Base-by-base conservation (phyloP, 225 moss, liverwort and hornwort genomes). In the Sphagnum contortum region DNA sequence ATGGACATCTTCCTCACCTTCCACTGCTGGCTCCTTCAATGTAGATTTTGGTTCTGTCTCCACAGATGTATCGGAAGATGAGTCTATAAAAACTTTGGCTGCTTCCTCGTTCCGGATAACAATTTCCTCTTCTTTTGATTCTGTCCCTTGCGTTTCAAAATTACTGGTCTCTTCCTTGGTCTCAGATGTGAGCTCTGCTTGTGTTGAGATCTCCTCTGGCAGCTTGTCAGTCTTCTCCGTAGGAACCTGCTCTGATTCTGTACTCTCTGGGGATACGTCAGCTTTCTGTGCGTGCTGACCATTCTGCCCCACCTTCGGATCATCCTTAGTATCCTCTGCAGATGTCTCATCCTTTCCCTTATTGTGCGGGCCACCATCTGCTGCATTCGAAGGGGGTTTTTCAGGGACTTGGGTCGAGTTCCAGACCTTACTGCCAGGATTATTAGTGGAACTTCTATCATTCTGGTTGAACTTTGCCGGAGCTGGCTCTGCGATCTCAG, bases 111-210 rank as follows among this genome's bases (percentile, higher is more conserved):
- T 70, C 69, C 71, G 69, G 14, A 77, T 73, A 12, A 62, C 63
- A 47, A 71, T 70, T 67, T 76, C 78, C 60, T 89, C 89, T 73
- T 91, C 85, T 76, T 81, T 81, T 2, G 92, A 89, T 68, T 92
- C 85, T 71, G 80, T 74, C 51, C 72, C 75, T 71, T 89, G 89
- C 3, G 92, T 82, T 12, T 86, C 76, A 55, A 92, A 82, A 57
- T 61, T 68, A 12, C 83, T 79, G 11, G 67, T 57, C 5, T 67
- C 62, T 60, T 86, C 76, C 51, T 79, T 71, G 45, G 59, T 80
- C 67, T 94, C 94, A 3, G 85, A 71, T 52, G 75, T 77, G 50
- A 94, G 81, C 78, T 94, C 91, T 52, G 83, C 81, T 70, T 81
- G 72, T 9, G 75, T 74, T 0, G 29, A 75, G 6, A 74, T 83